phyloP scores from a whole-genome alignment of 768 basidiomycete species.

The Pilatotrama ljubarskyi region DNA sequence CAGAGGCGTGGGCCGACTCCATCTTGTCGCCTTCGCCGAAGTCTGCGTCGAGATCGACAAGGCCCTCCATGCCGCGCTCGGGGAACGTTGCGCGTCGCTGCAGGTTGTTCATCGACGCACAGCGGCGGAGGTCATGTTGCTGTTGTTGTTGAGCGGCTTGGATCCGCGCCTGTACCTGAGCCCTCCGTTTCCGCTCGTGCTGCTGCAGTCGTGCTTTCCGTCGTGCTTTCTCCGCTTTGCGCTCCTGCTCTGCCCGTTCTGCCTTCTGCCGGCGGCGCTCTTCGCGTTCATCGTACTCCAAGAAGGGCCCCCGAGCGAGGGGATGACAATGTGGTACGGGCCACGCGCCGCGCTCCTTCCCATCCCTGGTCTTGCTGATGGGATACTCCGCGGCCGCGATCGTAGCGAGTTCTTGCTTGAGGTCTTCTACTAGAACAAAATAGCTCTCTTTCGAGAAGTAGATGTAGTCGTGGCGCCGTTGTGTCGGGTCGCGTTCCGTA shows the following conservation, averaged over 20 bases:
- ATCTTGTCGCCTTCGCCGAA: conserved; percentile 35
- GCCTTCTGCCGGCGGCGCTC: conserved; percentile 63
- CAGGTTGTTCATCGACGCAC: conserved; percentile 77
- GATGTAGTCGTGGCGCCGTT: conserved; percentile 81
- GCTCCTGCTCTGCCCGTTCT: conserved; percentile 33
- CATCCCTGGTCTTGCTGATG: conserved; percentile 51
- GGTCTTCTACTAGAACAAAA: conserved; percentile 92
- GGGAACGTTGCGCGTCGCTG: conserved; percentile 50
- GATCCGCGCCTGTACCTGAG: conserved; percentile 4
- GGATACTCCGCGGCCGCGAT: conserved; percentile 84
- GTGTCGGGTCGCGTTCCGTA: conserved; percentile 88
- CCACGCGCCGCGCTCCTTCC: conserved; percentile 63
- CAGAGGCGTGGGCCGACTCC: conserved; percentile 68
- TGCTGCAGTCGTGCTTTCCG: conserved; percentile 42
- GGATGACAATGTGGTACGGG: conserved; percentile 84
- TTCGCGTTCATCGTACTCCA: conserved; percentile 74
- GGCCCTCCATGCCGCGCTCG: conserved; percentile 40
- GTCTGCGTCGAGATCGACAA: conserved; percentile 44
- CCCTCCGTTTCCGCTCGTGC: conserved; percentile 30
- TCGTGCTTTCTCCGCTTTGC: conserved; percentile 43
- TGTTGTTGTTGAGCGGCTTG: conserved; percentile 37
- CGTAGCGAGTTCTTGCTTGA: conserved; percentile 79
- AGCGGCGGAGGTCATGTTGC: conserved; percentile 62
- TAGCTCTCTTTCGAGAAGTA: conserved; percentile 79
- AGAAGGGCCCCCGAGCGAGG: conserved; percentile 69